Conservation (phyloP, 2,329 filamentous ascomycete species). For the Plenodomus biglobosus region DNA sequence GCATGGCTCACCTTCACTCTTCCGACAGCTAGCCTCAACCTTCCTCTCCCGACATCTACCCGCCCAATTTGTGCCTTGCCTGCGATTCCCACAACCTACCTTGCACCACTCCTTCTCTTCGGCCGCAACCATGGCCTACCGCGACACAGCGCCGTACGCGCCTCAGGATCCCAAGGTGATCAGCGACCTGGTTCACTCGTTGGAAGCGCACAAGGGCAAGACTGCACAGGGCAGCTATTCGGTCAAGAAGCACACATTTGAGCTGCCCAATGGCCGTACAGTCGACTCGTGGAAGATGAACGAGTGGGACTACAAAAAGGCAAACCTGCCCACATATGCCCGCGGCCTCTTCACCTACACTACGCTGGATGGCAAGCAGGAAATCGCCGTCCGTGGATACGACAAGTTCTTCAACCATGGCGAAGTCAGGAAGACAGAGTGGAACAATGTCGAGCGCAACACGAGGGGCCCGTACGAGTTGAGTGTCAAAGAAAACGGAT, state of each 20-base stretch:
- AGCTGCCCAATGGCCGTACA: constrained; percentile 64
- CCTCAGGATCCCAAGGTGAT: constrained; percentile 71
- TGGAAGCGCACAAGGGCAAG: constrained; percentile 60
- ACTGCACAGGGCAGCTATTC: constrained; percentile 59
- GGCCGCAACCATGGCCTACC: constrained; percentile 53
- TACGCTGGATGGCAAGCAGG: constrained; percentile 63
- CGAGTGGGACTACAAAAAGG: constrained; percentile 94
- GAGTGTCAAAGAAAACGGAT: constrained; percentile 98
- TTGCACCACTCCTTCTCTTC: constrained; percentile 15
- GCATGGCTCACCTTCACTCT: constrained; percentile 16
- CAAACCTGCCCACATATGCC: constrained; percentile 84
- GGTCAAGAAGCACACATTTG: constrained; percentile 79
- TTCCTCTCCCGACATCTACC: too few species aligned
- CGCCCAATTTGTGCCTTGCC: too few species aligned
- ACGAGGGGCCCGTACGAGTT: constrained; percentile 91
- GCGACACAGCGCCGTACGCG: constrained; percentile 60
- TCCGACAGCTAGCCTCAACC: constrained; percentile 20
- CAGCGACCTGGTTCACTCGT: constrained; percentile 62
- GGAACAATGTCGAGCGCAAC: constrained; percentile 72
- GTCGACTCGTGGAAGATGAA: constrained; percentile 93
- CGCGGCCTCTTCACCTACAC: constrained; percentile 89
- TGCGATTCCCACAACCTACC: too few species aligned
- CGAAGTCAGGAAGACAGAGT: constrained; percentile 80
- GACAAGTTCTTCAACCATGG: constrained; percentile 98
- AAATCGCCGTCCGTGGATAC: constrained; percentile 88